Conservation (phyloP, 192 early-diverging fungal species). For the Martensiomyces pterosporus region DNA sequence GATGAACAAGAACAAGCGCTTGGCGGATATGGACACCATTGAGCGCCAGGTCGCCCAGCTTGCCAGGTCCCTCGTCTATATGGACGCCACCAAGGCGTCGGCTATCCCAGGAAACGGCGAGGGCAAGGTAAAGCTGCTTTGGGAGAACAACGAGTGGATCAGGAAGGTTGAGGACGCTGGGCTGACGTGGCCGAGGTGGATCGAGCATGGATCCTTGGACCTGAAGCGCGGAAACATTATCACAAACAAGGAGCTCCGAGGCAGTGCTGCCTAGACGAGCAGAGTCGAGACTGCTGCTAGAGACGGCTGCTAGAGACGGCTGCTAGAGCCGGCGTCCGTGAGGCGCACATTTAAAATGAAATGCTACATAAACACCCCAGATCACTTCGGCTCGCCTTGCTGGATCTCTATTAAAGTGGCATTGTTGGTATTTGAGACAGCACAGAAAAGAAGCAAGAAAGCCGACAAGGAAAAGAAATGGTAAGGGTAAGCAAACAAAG, state of each 20-base stretch:
- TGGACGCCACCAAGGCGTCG: slow-evolving; percentile 18
- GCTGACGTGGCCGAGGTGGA: slow-evolving; percentile 34
- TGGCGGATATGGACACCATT: slow-evolving; percentile 35
- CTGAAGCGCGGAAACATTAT: slow-evolving; percentile 44
- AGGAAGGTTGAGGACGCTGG: slow-evolving; percentile 19
- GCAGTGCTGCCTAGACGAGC: background rate
- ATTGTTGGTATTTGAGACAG: too few relatives aligned
- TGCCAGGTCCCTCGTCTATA: slow-evolving; percentile 32
- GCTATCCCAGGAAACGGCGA: slow-evolving; percentile 3
- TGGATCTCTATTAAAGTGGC: too few relatives aligned
- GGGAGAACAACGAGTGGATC: slow-evolving; percentile 35
- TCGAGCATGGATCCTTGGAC: slow-evolving; percentile 35
- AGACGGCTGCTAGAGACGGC: too few relatives aligned
- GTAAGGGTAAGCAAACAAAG: too few relatives aligned
- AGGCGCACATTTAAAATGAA: too few relatives aligned
- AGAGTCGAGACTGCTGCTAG: too few relatives aligned
- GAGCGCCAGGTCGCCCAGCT: slow-evolving; percentile 45
- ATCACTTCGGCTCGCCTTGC: too few relatives aligned
- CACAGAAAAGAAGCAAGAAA: too few relatives aligned
- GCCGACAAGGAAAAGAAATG: too few relatives aligned
- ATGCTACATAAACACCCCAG: too few relatives aligned
- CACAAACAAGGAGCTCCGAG: slow-evolving; percentile 27
- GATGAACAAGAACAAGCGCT: slow-evolving; percentile 18
- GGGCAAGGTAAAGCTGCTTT: slow-evolving; percentile 15
- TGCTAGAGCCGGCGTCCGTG: too few relatives aligned